phyloP scores from a whole-genome alignment of 1,139 yeast genomes.

The Zygosaccharomyces pseudobailii region DNA sequence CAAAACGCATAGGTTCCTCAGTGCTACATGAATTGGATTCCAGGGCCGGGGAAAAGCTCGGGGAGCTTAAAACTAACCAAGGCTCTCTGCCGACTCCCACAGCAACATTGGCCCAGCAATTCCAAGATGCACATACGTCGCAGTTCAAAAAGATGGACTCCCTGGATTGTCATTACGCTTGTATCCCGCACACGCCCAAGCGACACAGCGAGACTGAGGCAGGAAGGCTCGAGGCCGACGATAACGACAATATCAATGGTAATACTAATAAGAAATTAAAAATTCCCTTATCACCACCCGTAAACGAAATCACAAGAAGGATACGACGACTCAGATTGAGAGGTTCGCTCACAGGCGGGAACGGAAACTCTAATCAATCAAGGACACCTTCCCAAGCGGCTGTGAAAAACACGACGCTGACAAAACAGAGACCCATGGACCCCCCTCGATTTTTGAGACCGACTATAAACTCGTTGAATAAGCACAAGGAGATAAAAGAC shows the following conservation, averaged over 20 bases:
- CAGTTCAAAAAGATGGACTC: slow-evolving; percentile 34
- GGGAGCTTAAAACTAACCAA: slow-evolving; percentile 17
- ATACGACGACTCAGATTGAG: slow-evolving; percentile 25
- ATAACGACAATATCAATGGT: slow-evolving; percentile 7
- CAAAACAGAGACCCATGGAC: slow-evolving; percentile 15
- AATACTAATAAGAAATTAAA: slow-evolving; percentile 1
- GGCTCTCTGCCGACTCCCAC: slow-evolving; percentile 12
- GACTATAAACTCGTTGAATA: slow-evolving; percentile 18
- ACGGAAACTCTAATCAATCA: slow-evolving; percentile 4
- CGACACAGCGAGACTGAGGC: slow-evolving; percentile 3
- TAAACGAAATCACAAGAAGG: slow-evolving; percentile 25
- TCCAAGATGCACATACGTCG: slow-evolving; percentile 21
- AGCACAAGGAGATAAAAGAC: neutral
- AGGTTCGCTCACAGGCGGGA: slow-evolving; percentile 10
- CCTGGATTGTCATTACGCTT: slow-evolving; percentile 32
- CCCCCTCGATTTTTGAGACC: slow-evolving; percentile 19
- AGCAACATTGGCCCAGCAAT: slow-evolving; percentile 4
- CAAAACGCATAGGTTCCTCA: slow-evolving; percentile 33
- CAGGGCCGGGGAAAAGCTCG: slow-evolving; percentile 25
- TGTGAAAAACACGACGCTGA: slow-evolving; percentile 18
- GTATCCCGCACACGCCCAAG: slow-evolving; percentile 13
- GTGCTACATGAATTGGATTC: slow-evolving; percentile 33
- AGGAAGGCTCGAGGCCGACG: neutral
- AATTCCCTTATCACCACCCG: slow-evolving; percentile 15
- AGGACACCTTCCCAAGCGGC: slow-evolving; percentile 8